phyloP scores from a whole-genome alignment of 2,329 filamentous ascomycete species.

The Hansfordia pulvinata region DNA sequence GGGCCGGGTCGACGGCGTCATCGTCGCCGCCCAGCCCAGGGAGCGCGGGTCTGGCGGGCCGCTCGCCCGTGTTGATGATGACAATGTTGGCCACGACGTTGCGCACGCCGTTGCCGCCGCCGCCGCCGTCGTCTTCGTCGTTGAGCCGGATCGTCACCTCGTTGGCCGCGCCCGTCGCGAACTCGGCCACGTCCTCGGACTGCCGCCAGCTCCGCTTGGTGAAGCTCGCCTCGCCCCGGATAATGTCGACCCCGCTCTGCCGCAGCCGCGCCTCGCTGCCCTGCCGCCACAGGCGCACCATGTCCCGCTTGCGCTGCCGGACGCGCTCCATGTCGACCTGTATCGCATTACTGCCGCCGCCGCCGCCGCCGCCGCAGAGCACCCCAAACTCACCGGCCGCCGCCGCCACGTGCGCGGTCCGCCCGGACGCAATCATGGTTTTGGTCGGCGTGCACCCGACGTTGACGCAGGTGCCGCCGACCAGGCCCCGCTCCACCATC shows the following conservation, averaged over 20 bases:
- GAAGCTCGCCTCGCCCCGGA: slow-evolving; percentile 32
- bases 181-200: no score
- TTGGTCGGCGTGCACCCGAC: slow-evolving; percentile 44
- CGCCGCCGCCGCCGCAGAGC: no score
- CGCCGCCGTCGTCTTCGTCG: slow-evolving; percentile 22
- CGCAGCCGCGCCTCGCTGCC: slow-evolving; percentile 29
- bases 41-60: slow-evolving; percentile 23
- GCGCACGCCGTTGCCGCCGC: slow-evolving; percentile 14
- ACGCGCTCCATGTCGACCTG: slow-evolving; percentile 32
- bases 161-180: no score
- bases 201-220: no score
- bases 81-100: slow-evolving; percentile 25
- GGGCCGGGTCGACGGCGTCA: slow-evolving; percentile 17
- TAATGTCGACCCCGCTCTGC: slow-evolving; percentile 25
- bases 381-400: slow-evolving; percentile 32
- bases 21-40: no score
- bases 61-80: slow-evolving; percentile 32
- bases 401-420: slow-evolving; percentile 29
- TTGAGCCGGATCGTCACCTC: no score
- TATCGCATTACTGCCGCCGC: no score
- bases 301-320: slow-evolving; percentile 36
- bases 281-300: slow-evolving; percentile 32
- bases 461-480: slow-evolving; percentile 41
- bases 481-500: slow-evolving; percentile 30
- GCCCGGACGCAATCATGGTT: slow-evolving; percentile 38